These are phyloP conservation scores for Pleurotus giganteus DNA, from an alignment of 768 basidiomycete species.

Conservation along the genomic window DNA sequence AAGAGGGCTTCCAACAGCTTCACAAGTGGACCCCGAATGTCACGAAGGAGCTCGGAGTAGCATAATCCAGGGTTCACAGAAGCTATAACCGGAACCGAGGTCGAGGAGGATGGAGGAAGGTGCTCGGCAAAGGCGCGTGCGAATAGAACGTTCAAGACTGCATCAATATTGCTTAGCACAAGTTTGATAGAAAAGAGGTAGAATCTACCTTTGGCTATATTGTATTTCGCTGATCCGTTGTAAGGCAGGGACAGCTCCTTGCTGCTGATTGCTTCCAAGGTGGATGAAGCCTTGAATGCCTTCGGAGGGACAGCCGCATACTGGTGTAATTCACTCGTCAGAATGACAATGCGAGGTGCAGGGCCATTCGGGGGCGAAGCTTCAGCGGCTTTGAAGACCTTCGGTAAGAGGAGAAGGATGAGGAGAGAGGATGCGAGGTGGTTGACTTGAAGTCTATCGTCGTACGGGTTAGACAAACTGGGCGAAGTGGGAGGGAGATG, in stretches of 20 bases:
- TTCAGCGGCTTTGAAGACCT: constrained; percentile 35
- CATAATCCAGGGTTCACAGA: constrained; percentile 43
- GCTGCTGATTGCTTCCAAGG: constrained; percentile 28
- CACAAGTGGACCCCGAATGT: constrained; percentile 14
- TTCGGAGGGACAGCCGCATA: constrained; percentile 21
- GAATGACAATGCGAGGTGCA: constrained; percentile 36
- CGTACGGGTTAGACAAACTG: background rate
- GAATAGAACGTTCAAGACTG: constrained; percentile 42
- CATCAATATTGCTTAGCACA: background rate
- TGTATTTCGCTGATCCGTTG: constrained; percentile 22
- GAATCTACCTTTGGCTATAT: constrained; percentile 32
- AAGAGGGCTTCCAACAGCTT: constrained; percentile 27
- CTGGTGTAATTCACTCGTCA: constrained; percentile 42
- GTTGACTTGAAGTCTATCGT: constrained; percentile 46
- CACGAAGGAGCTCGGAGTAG: constrained; percentile 31
- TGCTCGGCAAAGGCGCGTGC: constrained; percentile 31
- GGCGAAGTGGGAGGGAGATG: background rate
- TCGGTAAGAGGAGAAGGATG: constrained; percentile 39
- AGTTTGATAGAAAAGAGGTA: background rate
- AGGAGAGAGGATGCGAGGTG: constrained; percentile 39
- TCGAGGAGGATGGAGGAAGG: constrained; percentile 20
- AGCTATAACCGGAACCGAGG: constrained; percentile 29
- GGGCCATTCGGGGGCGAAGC: constrained; percentile 16
- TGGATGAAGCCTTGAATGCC: constrained; percentile 24
- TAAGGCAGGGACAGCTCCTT: constrained; percentile 19